Evolutionary conservation across 805 yeast species (phyloP), one percentile per base, ranked within the genome.

Genomic region (Metschnikowia colocasiae): DNA sequence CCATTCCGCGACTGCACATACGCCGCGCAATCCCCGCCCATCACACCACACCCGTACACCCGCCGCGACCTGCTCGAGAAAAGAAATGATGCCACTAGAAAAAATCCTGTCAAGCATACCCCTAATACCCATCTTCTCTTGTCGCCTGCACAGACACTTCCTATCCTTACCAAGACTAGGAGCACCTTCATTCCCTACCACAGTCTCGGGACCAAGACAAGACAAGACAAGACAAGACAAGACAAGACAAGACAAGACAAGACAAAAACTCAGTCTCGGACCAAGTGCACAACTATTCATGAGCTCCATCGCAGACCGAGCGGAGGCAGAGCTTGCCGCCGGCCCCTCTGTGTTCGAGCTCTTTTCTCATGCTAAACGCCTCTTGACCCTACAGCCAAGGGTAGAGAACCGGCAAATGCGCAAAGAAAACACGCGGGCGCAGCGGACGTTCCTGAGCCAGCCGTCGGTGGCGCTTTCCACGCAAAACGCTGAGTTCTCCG

Each of bases 321-420:
- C 50, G 33, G 35, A 44, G 31, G 43, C 47, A 6, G 55, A 50
- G 18, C 49, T 55, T n/a, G 38, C 48, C 16, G 18, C 51, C 8
- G 57, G 57, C 22, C 76, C 76, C 12, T 65, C 74, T 8, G 68
- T 72, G 18, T 60, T 62, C 51, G 76, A 72, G 53, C 67, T 72
- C 31, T 70, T 71, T 51, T 54, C 63, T 56, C 71, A 74, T 26
- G 77, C 75, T 8, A 69, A 66, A 50, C 68, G 65, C 47, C 58
- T 72, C 26, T 56, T 72, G 40, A 58, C 69, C 16, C 60, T 72
- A 35, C 72, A 71, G 48, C 63, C 69, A 4, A 53, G 77, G 39
- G 68, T 71, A 23, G 71, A 67, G 46, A 70, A 72, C 54, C 58
- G 75, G 36, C 67, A 64, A 34, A 46, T 65, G 8, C 55, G 77